A percentile compares a stretch with the other conserved stretches of the same genome.
Evolutionary conservation across 495 filamentous ascomycete species (phyloP).

Genomic region (Mytilinidion resinicola): DNA sequence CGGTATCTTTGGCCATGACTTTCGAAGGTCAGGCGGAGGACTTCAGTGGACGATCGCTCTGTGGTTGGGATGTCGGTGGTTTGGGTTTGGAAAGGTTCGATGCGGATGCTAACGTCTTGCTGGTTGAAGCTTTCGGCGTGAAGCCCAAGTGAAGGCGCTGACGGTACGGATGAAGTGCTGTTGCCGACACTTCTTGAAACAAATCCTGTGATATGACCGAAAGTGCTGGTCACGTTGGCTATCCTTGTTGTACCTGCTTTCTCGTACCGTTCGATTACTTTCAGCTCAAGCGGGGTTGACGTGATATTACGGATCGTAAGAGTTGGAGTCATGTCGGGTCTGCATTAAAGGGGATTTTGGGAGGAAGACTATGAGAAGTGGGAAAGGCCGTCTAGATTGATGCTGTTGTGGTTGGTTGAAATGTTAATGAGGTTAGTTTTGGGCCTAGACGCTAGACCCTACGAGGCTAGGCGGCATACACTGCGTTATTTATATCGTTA

Average conservation of each 20-base stretch:
- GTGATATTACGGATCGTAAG: constrained; percentile 88
- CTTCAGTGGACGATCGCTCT: constrained; percentile 45
- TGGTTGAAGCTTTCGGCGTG: constrained; percentile 51
- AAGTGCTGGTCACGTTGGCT: constrained; percentile 41
- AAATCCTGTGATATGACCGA: constrained; percentile 41
- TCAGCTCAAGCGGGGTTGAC: constrained; percentile 62
- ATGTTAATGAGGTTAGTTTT: too few species aligned
- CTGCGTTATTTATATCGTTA: too few species aligned
- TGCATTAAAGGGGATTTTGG: too few species aligned
- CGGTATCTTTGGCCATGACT: constrained; percentile 54
- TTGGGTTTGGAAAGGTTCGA: constrained; percentile 53
- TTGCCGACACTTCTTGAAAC: constrained; percentile 34
- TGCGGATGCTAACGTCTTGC: constrained; percentile 48
- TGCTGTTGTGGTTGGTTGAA: too few species aligned
- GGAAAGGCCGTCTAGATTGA: too few species aligned
- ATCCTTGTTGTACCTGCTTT: constrained; percentile 27
- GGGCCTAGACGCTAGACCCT: too few species aligned
- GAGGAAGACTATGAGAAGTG: too few species aligned
- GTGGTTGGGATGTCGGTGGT: constrained; percentile 49
- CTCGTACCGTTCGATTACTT: constrained; percentile 66
- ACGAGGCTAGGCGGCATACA: too few species aligned
- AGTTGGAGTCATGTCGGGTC: background rate
- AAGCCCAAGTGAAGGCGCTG: constrained; percentile 39
- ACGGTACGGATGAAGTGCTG: constrained; percentile 35
- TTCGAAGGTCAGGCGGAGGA: constrained; percentile 58